Evolutionary conservation across 176 grass and related monocot species (phyloP).

Genomic region (Triticum monococcum): DNA sequence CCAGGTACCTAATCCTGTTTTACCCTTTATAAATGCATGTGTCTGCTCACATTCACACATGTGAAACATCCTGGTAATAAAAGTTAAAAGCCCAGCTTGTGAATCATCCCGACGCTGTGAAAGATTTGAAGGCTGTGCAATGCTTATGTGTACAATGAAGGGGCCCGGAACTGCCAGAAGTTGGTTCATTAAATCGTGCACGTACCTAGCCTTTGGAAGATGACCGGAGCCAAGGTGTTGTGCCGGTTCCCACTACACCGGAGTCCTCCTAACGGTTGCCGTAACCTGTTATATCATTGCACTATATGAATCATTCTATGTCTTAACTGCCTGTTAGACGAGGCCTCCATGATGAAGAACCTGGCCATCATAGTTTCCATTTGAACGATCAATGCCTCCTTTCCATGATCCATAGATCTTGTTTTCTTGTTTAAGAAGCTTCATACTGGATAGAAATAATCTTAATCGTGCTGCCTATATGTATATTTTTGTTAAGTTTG

Average conservation of each 20-base stretch:
- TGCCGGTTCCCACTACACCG: not conserved
- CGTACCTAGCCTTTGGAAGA: not conserved
- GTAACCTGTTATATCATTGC: not conserved
- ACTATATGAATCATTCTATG: not conserved
- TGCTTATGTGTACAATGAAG: not conserved
- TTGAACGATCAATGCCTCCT: not conserved
- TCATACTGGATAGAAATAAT: not conserved
- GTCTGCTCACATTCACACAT: not conserved
- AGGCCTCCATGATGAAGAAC: not conserved
- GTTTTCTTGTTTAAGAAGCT: not conserved
- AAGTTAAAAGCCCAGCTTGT: not conserved
- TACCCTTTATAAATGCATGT: not conserved
- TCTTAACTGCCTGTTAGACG: not conserved
- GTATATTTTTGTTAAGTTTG: not conserved
- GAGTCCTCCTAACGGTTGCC: not conserved
- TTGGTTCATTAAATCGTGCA: not conserved
- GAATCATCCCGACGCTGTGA: not conserved
- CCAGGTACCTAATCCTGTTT: slow-evolving; percentile 59
- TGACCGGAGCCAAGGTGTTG: not conserved
- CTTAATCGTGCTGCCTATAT: not conserved
- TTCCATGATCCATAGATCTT: not conserved
- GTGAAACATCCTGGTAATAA: not conserved
- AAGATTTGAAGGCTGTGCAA: not conserved
- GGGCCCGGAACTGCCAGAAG: not conserved
- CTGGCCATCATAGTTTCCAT: not conserved